phyloP scores from a whole-genome alignment of 805 yeast genomes.

The Ogataea glucozyma region DNA sequence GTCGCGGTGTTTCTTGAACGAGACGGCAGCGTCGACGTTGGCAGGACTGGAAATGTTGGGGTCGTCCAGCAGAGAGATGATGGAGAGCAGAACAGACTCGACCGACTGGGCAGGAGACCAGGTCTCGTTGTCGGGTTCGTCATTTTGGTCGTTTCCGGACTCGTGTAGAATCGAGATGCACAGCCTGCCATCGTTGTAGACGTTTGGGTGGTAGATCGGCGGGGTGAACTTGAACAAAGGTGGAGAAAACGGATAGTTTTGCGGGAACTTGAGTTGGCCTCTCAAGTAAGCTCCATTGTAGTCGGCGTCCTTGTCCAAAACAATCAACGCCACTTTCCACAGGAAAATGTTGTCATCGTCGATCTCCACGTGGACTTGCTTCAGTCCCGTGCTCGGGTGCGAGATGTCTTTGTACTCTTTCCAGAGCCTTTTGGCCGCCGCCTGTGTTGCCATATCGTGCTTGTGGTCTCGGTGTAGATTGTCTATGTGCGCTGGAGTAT shows the following conservation, averaged over 20 bases:
- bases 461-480: no score
- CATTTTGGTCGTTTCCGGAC: conserved; percentile 83
- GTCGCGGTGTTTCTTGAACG: conserved; percentile 80
- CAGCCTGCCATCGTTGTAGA: conserved; percentile 88
- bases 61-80: conserved; percentile 87
- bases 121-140: conserved; percentile 90
- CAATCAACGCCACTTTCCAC: conserved; percentile 92
- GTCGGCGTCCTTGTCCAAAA: conserved; percentile 82
- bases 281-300: conserved; percentile 94
- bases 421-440: conserved; percentile 77
- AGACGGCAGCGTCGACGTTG: conserved; percentile 95
- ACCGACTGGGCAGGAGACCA: conserved; percentile 96
- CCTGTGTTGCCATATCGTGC: conserved; percentile 37
- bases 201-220: conserved; percentile 94
- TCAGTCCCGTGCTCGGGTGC: conserved; percentile 74
- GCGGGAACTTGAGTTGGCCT: conserved; percentile 90
- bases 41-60: conserved; percentile 96
- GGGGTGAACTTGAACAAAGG: conserved; percentile 94
- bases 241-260: conserved; percentile 89
- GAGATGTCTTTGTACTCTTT: conserved; percentile 93
- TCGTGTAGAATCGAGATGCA: conserved; percentile 93
- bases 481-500: no score
- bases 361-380: conserved; percentile 40
- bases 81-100: conserved; percentile 88
- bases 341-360: conserved; percentile 60